Conservation (phyloP, 78 protist species). For the Dictyostelium capitatum region DNA sequence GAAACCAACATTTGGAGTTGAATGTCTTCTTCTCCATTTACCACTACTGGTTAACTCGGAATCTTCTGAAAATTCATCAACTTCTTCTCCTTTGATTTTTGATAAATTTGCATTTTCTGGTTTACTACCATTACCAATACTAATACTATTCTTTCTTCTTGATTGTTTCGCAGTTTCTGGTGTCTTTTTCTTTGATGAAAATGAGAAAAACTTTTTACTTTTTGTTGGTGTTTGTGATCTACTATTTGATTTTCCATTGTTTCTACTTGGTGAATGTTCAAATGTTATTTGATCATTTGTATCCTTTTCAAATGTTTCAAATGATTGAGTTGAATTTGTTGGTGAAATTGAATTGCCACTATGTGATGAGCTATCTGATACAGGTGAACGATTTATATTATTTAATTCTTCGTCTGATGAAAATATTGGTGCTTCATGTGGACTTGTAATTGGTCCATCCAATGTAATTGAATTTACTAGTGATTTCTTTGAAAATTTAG, state of each 20-base stretch:
- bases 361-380: background rate
- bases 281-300: background rate
- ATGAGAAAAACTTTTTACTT: conserved; percentile 4
- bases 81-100: background rate
- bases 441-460: background rate
- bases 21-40: conserved; percentile 58
- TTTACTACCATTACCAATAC: background rate
- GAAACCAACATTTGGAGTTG: conserved; percentile 30
- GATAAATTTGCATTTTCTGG: background rate
- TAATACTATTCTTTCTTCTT: background rate
- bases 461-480: background rate
- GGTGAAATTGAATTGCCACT: background rate
- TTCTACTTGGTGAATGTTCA: background rate
- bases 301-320: background rate
- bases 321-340: background rate
- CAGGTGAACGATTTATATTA: background rate
- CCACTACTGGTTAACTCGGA: background rate
- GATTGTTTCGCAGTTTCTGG: background rate
- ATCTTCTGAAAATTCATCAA: background rate
- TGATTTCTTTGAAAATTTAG: background rate
- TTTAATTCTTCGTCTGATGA: conserved; percentile 17
- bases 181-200: background rate
- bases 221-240: background rate
- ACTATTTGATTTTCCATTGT: background rate
- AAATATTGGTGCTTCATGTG: conserved; percentile 1